Evolutionary conservation across 331 rosid species (phyloP).

Genomic region (Stylosanthes scabra): DNA sequence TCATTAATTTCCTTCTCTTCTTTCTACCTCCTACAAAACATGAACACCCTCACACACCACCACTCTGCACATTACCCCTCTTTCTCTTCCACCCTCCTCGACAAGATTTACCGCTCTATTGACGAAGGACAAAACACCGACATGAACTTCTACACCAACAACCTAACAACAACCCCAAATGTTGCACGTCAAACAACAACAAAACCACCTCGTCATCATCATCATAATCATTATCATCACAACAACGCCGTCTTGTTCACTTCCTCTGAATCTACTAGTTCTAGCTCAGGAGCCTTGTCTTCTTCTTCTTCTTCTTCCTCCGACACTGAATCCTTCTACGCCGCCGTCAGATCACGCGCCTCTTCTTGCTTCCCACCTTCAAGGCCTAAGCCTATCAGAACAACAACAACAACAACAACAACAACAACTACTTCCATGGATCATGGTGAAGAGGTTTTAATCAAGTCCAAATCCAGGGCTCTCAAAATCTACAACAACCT

Average conservation of each 20-base stretch:
- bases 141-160: constrained; percentile 47
- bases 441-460: constrained; percentile 31
- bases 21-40: constrained; percentile 36
- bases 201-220: constrained; percentile 34
- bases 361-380: constrained; percentile 67
- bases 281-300: constrained; percentile 80
- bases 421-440: constrained; percentile 35
- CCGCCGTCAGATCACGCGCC: constrained; percentile 37
- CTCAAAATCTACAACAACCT: constrained; percentile 75
- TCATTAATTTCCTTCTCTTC: constrained; percentile 29
- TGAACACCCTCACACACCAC: neutral
- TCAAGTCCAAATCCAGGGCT: constrained; percentile 78
- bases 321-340: constrained; percentile 71
- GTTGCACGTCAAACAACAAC: neutral
- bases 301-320: constrained; percentile 70
- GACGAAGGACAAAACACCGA: constrained; percentile 64
- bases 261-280: constrained; percentile 76
- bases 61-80: constrained; percentile 61
- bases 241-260: constrained; percentile 68
- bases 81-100: constrained; percentile 84
- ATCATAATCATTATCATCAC: neutral
- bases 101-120: constrained; percentile 81
- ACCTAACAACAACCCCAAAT: constrained; percentile 24
- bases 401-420: constrained; percentile 29
- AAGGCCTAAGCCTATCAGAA: constrained; percentile 62